A percentile compares a stretch with the other conserved stretches of the same genome.
phyloP scores from a whole-genome alignment of 176 grass and related monocot genomes.

The Carex pumila region DNA sequence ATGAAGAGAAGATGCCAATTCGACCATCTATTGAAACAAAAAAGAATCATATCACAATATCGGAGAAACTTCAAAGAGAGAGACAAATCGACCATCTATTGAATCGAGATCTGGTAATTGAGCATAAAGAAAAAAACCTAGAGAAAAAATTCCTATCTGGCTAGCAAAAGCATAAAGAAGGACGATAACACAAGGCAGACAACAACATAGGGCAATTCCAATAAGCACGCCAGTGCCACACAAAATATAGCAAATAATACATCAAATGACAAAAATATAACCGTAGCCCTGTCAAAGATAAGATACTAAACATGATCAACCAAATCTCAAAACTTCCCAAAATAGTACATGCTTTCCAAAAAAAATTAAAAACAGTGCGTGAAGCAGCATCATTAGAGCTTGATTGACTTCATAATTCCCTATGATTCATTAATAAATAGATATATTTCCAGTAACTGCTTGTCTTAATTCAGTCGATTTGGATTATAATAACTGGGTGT shows the following conservation, averaged over 20 bases:
- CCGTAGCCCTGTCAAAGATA: conserved; percentile 44
- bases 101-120: neutral
- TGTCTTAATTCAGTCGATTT: neutral
- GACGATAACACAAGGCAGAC: conserved; percentile 87
- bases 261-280: conserved; percentile 83
- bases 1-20: too few relatives aligned
- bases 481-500: neutral
- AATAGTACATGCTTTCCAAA: neutral
- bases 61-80: neutral
- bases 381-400: neutral
- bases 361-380: neutral
- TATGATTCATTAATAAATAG: too few relatives aligned
- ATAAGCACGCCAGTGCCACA: conserved; percentile 72
- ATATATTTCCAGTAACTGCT: neutral
- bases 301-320: neutral
- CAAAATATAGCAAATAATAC: conserved; percentile 84
- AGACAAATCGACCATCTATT: neutral
- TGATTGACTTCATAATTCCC: too few relatives aligned
- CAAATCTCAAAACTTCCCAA: neutral
- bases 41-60: conserved; percentile 6
- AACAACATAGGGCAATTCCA: conserved; percentile 93
- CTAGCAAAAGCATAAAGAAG: conserved; percentile 87
- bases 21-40: neutral
- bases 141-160: conserved; percentile 41
- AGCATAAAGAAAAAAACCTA: neutral